Conservation (phyloP, 805 yeast species). For the Candida oleophila region DNA sequence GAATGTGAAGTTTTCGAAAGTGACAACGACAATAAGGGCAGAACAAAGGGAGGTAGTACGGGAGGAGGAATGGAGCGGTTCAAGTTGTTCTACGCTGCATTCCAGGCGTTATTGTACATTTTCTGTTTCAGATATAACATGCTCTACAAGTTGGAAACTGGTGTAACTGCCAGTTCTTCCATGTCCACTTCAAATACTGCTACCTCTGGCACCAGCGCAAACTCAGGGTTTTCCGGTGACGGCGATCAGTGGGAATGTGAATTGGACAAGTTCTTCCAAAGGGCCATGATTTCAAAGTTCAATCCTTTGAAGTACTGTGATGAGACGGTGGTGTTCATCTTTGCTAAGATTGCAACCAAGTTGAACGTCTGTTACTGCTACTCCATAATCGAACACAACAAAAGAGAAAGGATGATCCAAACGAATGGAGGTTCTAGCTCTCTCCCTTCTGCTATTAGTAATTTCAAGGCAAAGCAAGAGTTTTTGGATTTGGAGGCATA, state of each 20-base stretch:
- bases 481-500: conserved; percentile 89
- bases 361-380: conserved; percentile 91
- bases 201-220: not conserved
- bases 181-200: not conserved
- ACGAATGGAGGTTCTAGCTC: conserved; percentile 26
- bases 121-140: conserved; percentile 82
- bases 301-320: conserved; percentile 93
- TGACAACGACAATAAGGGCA: conserved; percentile 12
- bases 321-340: conserved; percentile 88
- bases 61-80: conserved; percentile 84
- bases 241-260: conserved; percentile 70
- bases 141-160: conserved; percentile 38
- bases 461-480: conserved; percentile 68
- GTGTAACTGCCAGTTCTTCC: conserved; percentile 9
- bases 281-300: conserved; percentile 81
- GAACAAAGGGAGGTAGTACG: conserved; percentile 6
- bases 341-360: conserved; percentile 88
- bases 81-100: conserved; percentile 83
- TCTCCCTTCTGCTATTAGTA: conserved; percentile 31
- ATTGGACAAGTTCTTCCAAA: conserved; percentile 82
- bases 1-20: conserved; percentile 71
- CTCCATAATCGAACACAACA: conserved; percentile 87
- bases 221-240: not conserved
- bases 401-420: conserved; percentile 61
- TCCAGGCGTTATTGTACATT: conserved; percentile 86